Evolutionary conservation across 2,329 filamentous ascomycete genomes (phyloP).

Genomic region (Calonectria multiphialidica): DNA sequence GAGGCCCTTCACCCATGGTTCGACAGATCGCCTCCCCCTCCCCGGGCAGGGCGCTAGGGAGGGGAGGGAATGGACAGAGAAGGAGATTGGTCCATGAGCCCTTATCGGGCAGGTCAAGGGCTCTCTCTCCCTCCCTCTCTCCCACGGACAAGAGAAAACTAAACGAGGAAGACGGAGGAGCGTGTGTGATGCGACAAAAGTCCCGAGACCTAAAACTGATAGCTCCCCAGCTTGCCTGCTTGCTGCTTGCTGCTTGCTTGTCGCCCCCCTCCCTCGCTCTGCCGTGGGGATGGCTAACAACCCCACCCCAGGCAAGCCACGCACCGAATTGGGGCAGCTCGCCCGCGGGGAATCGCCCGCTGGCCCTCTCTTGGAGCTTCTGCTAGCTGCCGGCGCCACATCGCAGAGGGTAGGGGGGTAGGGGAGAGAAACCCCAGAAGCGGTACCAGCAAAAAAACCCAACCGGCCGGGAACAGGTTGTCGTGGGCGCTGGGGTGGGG

Average conservation of each 20-base stretch:
- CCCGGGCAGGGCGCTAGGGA: not conserved
- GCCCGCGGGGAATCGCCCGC: not conserved
- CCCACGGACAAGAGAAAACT: not conserved
- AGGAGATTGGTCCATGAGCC: conserved; percentile 10
- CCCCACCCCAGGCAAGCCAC: not conserved
- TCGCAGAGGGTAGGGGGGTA: no score
- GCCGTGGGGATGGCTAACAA: not conserved
- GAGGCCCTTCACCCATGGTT: not conserved
- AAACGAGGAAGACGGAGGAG: not conserved
- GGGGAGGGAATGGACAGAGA: not conserved
- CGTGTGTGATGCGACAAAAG: conserved; percentile 10
- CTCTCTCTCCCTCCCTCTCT: no score
- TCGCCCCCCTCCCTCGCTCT: no score
- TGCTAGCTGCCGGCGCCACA: not conserved
- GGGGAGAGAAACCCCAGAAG: not conserved
- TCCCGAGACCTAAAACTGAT: not conserved
- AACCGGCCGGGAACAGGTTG: conserved; percentile 23
- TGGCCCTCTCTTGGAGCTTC: no score
- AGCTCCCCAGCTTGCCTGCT: not conserved
- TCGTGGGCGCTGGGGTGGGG: not conserved
- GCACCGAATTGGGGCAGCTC: conserved; percentile 5
- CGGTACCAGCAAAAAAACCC: not conserved
- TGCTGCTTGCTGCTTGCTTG: no score
- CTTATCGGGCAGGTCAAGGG: conserved; percentile 25
- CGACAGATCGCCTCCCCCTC: not conserved